These are phyloP conservation scores for Cocos nucifera DNA, from an alignment of 176 grass and related monocot genomes.

Conservation along the genomic window DNA sequence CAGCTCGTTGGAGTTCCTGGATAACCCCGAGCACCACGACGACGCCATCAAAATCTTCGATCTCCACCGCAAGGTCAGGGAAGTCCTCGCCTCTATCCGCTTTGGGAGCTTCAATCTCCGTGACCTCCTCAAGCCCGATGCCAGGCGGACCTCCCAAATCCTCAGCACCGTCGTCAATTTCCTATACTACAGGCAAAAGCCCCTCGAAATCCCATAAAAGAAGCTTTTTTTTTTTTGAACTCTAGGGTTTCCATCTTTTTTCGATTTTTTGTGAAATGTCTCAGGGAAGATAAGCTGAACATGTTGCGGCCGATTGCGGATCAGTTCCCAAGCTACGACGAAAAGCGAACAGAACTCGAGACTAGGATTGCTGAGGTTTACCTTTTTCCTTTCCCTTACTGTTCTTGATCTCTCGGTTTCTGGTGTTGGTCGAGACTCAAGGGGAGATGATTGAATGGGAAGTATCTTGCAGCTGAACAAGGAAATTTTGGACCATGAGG, in stretches of 20 bases:
- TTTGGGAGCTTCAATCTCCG: slow-evolving; percentile 39
- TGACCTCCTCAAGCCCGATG: slow-evolving; percentile 42
- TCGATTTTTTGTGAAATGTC: neutral
- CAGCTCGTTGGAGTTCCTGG: slow-evolving; percentile 29
- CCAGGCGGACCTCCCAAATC: slow-evolving; percentile 26
- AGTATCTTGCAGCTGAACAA: slow-evolving; percentile 34
- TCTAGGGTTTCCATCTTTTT: neutral
- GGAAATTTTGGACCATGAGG: slow-evolving; percentile 40
- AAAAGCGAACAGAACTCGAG: slow-evolving; percentile 15
- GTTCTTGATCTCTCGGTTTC: slow-evolving; percentile 1
- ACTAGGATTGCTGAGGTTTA: slow-evolving; percentile 43
- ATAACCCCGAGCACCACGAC: slow-evolving; percentile 52
- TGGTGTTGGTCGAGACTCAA: neutral
- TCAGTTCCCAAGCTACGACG: slow-evolving; percentile 16
- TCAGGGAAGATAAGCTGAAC: slow-evolving; percentile 41
- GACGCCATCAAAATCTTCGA: slow-evolving; percentile 12
- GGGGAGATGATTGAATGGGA: neutral
- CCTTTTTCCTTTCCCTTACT: neutral
- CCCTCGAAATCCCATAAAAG: neutral
- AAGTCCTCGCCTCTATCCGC: slow-evolving; percentile 45
- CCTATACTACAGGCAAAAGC: slow-evolving; percentile 41
- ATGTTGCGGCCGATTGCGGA: slow-evolving; percentile 31
- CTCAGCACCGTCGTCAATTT: slow-evolving; percentile 74
- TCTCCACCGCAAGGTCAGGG: slow-evolving; percentile 23
- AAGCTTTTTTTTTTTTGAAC: neutral